Conservation (phyloP, 306 rosid genomes). For the Inga oerstediana region DNA sequence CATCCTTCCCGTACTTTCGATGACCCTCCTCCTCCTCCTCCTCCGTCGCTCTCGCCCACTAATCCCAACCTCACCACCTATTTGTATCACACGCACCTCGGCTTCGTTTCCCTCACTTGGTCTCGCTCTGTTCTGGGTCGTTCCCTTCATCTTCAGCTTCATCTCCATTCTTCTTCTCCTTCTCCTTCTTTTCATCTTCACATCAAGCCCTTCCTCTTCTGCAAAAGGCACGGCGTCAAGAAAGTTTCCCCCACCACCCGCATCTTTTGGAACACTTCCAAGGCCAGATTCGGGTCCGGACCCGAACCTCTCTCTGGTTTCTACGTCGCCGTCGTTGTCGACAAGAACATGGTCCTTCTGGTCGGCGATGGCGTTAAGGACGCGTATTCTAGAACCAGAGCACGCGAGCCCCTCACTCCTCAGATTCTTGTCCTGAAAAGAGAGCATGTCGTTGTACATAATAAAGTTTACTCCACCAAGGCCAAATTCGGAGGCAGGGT, state of each 20-base stretch:
- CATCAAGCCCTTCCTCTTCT: conserved; percentile 71
- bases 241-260: conserved; percentile 51
- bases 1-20: conserved; percentile 47
- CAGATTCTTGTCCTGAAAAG: conserved; percentile 59
- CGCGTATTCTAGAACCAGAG: conserved; percentile 57
- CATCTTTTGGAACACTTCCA: conserved; percentile 76
- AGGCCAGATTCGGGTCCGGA: conserved; percentile 60
- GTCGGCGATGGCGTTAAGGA: conserved; percentile 67
- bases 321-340: conserved; percentile 77
- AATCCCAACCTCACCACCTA: conserved; percentile 72
- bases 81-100: conserved; percentile 74
- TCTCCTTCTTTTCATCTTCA: conserved; percentile 48
- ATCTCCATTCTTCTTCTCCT: conserved; percentile 29
- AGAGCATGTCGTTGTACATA: conserved; percentile 74
- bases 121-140: conserved; percentile 84
- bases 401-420: conserved; percentile 32
- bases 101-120: conserved; percentile 81
- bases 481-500: conserved; percentile 64
- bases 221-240: conserved; percentile 73
- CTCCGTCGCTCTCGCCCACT: conserved; percentile 35
- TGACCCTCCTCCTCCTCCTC: neutral
- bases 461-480: conserved; percentile 57
- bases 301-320: conserved; percentile 74
- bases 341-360: conserved; percentile 57
- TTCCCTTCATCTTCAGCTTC: conserved; percentile 69